Base-by-base conservation (phyloP, 352 stramenopile species). In the Globisporangium polare region DNA sequence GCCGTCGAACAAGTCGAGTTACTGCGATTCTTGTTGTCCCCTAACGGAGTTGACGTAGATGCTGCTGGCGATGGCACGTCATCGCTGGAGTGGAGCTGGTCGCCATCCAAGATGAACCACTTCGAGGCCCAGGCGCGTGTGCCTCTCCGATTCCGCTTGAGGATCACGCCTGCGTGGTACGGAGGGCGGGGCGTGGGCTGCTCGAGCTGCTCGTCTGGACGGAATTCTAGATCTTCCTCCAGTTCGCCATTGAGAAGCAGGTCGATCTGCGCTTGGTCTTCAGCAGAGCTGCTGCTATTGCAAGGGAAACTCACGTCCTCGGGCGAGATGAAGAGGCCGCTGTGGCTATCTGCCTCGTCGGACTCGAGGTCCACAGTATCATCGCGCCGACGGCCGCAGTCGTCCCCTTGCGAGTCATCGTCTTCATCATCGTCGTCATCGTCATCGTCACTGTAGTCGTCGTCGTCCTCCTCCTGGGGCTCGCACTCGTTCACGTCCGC, bases 81-180 rank as follows among this genome's bases (percentile, higher is more conserved):
- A 33, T 89, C 78, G 2, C 74, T 88, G 67, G 89, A 91, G 53
- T 89, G 80, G n/a, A 93, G 67, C 26, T 89, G 73, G 57, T 86
- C 78, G 24, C 85, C 73, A 13, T 91, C 78, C 15, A 92, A 42
- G 5, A 86, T 73, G 57, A 92, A 90, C 66, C 77, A 77, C 56
- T 90, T 91, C 37, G 86, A 74, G 5, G 74, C 72, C 84, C 84
- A 93, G 0, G 67, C 71, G n/a, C 84, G 84, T 39, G 78, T 85
- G 49, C 82, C 82, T 26, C 82, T 79, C 3, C 84, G 84, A 58
- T 86, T 85, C 27, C 84, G 80, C 70, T 93, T 93, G 31, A 93
- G 68, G 53, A 93, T 67, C 22, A 80, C 54, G 5, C 84, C 84
- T 33, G 82, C 70, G 46, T 86, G 66, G 50, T 77, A 76, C 37